Evolutionary conservation across 208 protist species (phyloP), one percentile per base, ranked within the genome.

Genomic region (Herpetomonas samuelpessoai): DNA sequence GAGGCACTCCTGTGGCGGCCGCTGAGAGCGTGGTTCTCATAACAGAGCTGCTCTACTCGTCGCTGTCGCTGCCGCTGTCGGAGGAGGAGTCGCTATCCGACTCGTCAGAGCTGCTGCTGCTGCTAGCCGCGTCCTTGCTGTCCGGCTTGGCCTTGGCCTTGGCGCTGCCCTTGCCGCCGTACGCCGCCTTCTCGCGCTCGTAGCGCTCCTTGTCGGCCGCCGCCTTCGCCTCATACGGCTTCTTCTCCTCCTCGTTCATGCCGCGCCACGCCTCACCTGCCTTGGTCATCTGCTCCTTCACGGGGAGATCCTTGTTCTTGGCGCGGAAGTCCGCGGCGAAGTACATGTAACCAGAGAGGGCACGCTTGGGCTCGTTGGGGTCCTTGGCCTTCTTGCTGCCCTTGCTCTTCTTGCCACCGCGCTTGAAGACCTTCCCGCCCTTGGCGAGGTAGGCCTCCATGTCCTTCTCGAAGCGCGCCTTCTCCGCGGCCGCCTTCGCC

Each of bases 161-260:
- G 30, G 60, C 19, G 18, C 77, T 73, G 30, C 77, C 78, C 3
- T 21, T 24, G 29, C 56, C 73, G 57, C 79, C 68, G 65, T 83
- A 92, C n/a, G 27, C 47, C 46, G 45, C 72, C 59, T 61, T 68
- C 75, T 92, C 83, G 45, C 59, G 31, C 59, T 93, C 58, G 67
- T 95, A 97, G 2, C 89, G 77, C 54, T 85, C 68, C 71, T 92
- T 93, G 61, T 94, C 86, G 57, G 87, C 79, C 10, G 75, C 60
- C 12, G 91, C 86, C 71, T 87, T 76, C 29, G 69, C 75, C 59
- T 92, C 80, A 70, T 78, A 97, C 45, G 82, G 84, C 64, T 83
- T 87, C 69, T 86, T 91, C 58, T 79, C 74, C 50, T 80, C 86
- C 9, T 78, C 82, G 10, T 52, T 66, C 58, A 94, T 54, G 26